These are phyloP conservation scores for Lactarius trivialis DNA, from an alignment of 768 basidiomycete species.

Conservation along the genomic window DNA sequence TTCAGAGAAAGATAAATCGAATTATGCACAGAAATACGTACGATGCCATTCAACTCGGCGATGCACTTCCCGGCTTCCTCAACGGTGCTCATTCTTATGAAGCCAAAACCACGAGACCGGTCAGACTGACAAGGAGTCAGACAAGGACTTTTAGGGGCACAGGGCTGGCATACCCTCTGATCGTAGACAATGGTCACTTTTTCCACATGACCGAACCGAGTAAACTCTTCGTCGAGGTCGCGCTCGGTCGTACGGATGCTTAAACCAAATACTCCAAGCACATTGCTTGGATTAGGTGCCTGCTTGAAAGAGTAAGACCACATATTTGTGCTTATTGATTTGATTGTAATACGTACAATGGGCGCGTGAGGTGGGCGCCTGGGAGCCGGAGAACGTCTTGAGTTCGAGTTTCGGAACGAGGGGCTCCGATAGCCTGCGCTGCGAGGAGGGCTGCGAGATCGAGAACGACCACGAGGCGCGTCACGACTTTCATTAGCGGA, in stretches of 20 bases:
- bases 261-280: slow-evolving; percentile 96
- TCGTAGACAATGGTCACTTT: slow-evolving; percentile 97
- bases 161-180: slow-evolving; percentile 65
- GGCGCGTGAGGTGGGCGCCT: slow-evolving; percentile 67
- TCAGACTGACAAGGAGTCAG: slow-evolving; percentile 55
- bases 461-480: slow-evolving; percentile 57
- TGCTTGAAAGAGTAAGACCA: slow-evolving; percentile 39
- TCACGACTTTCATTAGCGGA: slow-evolving; percentile 48
- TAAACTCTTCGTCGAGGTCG: slow-evolving; percentile 93
- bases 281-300: slow-evolving; percentile 83
- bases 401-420: slow-evolving; percentile 39
- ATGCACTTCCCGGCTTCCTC: slow-evolving; percentile 88
- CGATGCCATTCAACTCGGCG: slow-evolving; percentile 85
- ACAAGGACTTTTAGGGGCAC: slow-evolving; percentile 17
- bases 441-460: slow-evolving; percentile 57
- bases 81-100: slow-evolving; percentile 87
- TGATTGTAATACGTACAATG: slow-evolving; percentile 44
- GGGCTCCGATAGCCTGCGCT: slow-evolving; percentile 63
- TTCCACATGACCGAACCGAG: slow-evolving; percentile 80
- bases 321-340: slow-evolving; percentile 10
- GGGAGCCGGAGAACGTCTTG: slow-evolving; percentile 46
- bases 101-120: slow-evolving; percentile 95
- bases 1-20: not conserved
- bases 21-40: slow-evolving; percentile 36
- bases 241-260: slow-evolving; percentile 92